phyloP scores from a whole-genome alignment of 192 early-diverging fungal genomes.

The Coemansia sp. region DNA sequence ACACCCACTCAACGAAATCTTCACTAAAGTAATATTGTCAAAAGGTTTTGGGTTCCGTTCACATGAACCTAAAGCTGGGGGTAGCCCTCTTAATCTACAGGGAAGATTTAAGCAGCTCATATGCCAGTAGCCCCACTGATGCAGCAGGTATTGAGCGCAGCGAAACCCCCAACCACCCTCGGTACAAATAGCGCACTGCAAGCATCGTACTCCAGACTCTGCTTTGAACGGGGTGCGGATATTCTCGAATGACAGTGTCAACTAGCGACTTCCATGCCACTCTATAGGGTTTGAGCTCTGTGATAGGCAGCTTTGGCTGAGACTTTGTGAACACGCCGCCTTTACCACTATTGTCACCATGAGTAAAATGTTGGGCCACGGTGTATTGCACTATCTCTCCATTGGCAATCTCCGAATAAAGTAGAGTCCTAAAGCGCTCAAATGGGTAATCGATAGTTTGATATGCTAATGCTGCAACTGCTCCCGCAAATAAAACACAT shows the following conservation, averaged over 20 bases:
- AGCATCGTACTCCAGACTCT: slow-evolving; percentile 3
- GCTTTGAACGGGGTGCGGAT: slow-evolving; percentile 30
- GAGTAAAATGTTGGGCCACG: slow-evolving; percentile 30
- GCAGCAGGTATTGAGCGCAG: slow-evolving; percentile 50
- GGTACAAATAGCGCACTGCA: slow-evolving; percentile 39
- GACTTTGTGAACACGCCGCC: neutral
- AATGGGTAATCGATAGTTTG: slow-evolving; percentile 72
- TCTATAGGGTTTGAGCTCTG: slow-evolving; percentile 27
- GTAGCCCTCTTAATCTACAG: neutral
- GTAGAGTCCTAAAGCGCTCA: slow-evolving; percentile 63
- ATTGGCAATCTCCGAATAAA: slow-evolving; percentile 64
- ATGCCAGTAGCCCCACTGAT: slow-evolving; percentile 35
- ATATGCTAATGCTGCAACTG: slow-evolving; percentile 65
- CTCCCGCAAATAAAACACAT: slow-evolving; percentile 61
- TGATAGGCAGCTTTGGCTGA: neutral
- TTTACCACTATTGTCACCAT: slow-evolving; percentile 1
- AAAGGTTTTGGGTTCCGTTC: neutral
- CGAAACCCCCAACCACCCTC: slow-evolving; percentile 49
- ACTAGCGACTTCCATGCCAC: slow-evolving; percentile 41
- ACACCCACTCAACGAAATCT: neutral
- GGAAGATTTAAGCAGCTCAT: slow-evolving; percentile 43
- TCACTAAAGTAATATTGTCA: neutral
- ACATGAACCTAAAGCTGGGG: neutral
- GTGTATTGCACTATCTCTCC: slow-evolving; percentile 35
- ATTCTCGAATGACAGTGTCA: slow-evolving; percentile 28